A percentile compares a stretch with the other conserved stretches of the same genome.
Conservation (phyloP, 768 basidiomycete species). For the Russula vinacea region DNA sequence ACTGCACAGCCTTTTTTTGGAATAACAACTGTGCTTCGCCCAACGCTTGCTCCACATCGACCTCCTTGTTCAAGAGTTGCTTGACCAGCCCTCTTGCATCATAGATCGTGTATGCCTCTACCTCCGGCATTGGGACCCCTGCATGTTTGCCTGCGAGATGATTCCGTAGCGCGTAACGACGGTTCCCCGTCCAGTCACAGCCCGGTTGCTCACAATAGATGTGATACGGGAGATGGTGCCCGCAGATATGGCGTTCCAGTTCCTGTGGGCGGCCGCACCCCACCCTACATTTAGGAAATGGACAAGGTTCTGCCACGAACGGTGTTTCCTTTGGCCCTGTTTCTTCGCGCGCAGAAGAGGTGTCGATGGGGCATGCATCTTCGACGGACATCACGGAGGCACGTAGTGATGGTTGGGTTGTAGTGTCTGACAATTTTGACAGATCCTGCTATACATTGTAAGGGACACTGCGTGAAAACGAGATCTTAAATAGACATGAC, state of each 20-base stretch:
- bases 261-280: not conserved
- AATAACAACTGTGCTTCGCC: not conserved
- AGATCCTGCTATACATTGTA: not conserved
- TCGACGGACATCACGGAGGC: too few species aligned
- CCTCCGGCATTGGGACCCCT: not conserved
- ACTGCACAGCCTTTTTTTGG: not conserved
- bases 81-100: not conserved
- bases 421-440: not conserved
- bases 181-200: not conserved
- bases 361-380: not conserved
- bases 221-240: not conserved
- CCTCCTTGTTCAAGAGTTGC: conserved; percentile 10
- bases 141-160: conserved; percentile 3
- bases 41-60: not conserved
- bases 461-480: not conserved
- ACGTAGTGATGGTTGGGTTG: not conserved
- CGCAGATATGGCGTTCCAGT: conserved; percentile 4
- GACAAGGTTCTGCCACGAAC: not conserved
- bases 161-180: not conserved
- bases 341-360: not conserved
- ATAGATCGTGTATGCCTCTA: not conserved
- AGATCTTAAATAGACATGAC: not conserved
- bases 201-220: not conserved
- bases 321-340: not conserved
- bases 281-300: not conserved